Base-by-base conservation (phyloP, 129 eudicot genomes). In the Centaurea solstitialis region DNA sequence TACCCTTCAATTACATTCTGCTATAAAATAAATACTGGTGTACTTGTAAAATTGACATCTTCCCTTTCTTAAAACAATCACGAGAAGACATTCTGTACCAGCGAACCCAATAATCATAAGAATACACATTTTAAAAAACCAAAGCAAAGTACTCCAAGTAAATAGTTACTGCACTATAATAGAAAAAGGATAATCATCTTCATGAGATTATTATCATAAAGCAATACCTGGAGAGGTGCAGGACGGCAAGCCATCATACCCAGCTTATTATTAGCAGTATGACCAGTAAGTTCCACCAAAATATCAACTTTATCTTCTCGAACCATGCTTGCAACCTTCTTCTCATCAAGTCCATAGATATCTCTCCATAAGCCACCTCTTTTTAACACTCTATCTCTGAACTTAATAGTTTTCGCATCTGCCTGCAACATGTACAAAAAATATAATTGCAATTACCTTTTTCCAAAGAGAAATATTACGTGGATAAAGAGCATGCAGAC, bases 191-290 rank as follows among this genome's bases (percentile, higher is more conserved):
- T 23, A 23, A 65, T 22, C 17, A 7, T 18, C 33, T 37, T 39
- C 28, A 66, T 62, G 72, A 26, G 10, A 7, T 77, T 40, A 30
- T 53, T 22, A 77, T 21, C 74, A 75, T 17, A 57, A n/a, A 33
- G 68, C 81, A 74, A n/a, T 85, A 91, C 99, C 99, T 94, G 97
- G 75, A 94, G 83, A 79, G 99, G 99, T 26, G 97, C 97, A 86
- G 99, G 97, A 9, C 91, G 89, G 79, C 99, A 94, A 82, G 99
- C 97, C 97, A 94, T 87, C 94, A 88, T 94, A 72, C 99, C 99
- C 79, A 94, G 76, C 86, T 94, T 94, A 86, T 94, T 94, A 76
- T 94, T 94, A 79, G 99, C 99, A 47, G 99, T 94, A 80, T 92
- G 99, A 67, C 99, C 97, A 72, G 99, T 95, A 75, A 95, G 93